Conservation (phyloP, 148 eudicot genomes). For the Silene uniflora region DNA sequence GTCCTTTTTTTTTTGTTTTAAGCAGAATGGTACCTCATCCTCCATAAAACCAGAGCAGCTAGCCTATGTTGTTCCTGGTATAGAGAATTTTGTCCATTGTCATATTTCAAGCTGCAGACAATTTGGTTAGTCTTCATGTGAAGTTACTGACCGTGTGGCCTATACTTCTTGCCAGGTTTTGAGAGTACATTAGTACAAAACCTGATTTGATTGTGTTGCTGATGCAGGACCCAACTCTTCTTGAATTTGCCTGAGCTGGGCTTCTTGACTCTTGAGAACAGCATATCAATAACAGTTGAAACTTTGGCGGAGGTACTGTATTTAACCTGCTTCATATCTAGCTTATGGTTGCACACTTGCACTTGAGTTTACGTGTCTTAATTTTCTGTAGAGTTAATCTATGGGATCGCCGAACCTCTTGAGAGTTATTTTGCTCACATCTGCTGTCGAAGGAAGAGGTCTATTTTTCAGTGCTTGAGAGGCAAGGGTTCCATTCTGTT, state of each 20-base stretch:
- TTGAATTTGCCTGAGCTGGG: too few species aligned
- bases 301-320: too few species aligned
- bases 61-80: conserved; percentile 84
- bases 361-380: conserved; percentile 19
- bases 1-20: too few species aligned
- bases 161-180: conserved; percentile 6
- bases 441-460: too few species aligned
- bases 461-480: conserved; percentile 68
- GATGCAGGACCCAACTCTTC: too few species aligned
- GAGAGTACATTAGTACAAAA: conserved; percentile 1
- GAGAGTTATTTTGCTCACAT: too few species aligned
- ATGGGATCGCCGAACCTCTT: conserved; percentile 83
- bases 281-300: too few species aligned
- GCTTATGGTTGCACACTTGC: conserved; percentile 31
- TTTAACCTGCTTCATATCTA: too few species aligned
- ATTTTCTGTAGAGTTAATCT: conserved; percentile 70
- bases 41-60: conserved; percentile 95
- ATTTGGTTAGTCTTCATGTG: conserved; percentile 54
- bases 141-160: conserved; percentile 6
- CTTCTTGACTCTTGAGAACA: too few species aligned
- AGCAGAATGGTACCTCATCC: too few species aligned
- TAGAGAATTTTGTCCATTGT: conserved; percentile 54
- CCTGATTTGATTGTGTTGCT: conserved; percentile 2
- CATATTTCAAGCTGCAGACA: conserved; percentile 67
- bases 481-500: conserved; percentile 53